A percentile compares a stretch with the other conserved stretches of the same genome.
Evolutionary conservation across 306 rosid genomes (phyloP).

Genomic region (Datisca glomerata): DNA sequence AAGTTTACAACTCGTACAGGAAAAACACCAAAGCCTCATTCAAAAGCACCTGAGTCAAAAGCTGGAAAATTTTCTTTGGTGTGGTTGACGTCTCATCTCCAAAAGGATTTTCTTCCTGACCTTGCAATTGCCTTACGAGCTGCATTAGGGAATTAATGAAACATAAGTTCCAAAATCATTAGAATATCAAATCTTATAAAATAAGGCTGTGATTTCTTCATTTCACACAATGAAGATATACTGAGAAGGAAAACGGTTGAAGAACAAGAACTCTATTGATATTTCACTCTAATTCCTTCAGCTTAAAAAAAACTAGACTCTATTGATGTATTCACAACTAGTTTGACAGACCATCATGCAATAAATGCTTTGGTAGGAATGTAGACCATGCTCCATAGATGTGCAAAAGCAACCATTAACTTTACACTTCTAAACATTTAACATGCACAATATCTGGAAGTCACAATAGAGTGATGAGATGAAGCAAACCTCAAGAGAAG

Average conservation of each 20-base stretch:
- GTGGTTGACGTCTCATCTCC: conserved; percentile 66
- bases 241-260: neutral
- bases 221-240: neutral
- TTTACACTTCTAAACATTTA: no score
- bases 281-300: no score
- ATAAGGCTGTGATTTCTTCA: neutral
- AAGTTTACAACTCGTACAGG: conserved; percentile 1
- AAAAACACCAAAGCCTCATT: conserved; percentile 1
- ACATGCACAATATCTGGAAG: no score
- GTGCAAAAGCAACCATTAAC: no score
- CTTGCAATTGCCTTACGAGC: conserved; percentile 96
- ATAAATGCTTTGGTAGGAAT: neutral
- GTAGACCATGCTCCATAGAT: no score
- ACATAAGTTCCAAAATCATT: conserved; percentile 3
- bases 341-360: neutral
- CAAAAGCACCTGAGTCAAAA: conserved; percentile 71
- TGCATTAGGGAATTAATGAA: conserved; percentile 33
- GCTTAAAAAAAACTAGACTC: no score
- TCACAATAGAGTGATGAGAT: no score
- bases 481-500: conserved; percentile 69
- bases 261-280: neutral
- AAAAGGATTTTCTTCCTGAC: conserved; percentile 84
- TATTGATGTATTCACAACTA: neutral
- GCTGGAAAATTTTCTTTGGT: conserved; percentile 93
- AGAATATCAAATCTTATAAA: neutral